Conservation (phyloP, 2,329 filamentous ascomycete species). For the Ophiostoma australiae region DNA sequence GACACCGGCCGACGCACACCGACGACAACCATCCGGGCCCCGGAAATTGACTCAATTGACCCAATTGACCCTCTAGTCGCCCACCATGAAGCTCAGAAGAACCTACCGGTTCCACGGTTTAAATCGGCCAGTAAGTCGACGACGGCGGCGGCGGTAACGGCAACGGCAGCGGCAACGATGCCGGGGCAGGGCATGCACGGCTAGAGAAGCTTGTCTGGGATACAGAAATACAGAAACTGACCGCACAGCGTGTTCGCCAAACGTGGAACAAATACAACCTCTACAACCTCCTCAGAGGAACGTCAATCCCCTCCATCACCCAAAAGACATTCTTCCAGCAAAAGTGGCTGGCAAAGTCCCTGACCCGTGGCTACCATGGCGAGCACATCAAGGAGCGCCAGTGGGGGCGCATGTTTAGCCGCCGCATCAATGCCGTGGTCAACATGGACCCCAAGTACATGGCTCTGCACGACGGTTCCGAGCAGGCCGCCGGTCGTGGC, state of each 20-base stretch:
- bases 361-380: conserved; percentile 83
- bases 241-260: conserved; percentile 75
- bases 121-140: conserved; percentile 54
- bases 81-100: conserved; percentile 49
- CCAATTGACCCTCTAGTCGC: conserved; percentile 16
- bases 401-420: conserved; percentile 90
- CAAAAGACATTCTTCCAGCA: conserved; percentile 86
- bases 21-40: conserved; percentile 13
- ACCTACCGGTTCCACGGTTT: conserved; percentile 63
- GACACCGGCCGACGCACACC: not conserved
- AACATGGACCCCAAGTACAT: conserved; percentile 79
- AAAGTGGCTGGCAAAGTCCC: conserved; percentile 89
- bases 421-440: conserved; percentile 73
- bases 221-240: not conserved
- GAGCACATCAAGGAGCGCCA: conserved; percentile 89
- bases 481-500: conserved; percentile 77
- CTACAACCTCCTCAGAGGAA: conserved; percentile 67
- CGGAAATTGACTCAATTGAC: conserved; percentile 10
- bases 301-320: conserved; percentile 41
- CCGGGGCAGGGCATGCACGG: not conserved
- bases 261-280: conserved; percentile 98
- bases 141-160: not conserved
- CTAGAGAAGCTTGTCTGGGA: not conserved
- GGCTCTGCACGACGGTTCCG: conserved; percentile 73
- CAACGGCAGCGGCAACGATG: not conserved